These are phyloP conservation scores for Mycena rosella DNA, from an alignment of 768 basidiomycete species.

Conservation along the genomic window DNA sequence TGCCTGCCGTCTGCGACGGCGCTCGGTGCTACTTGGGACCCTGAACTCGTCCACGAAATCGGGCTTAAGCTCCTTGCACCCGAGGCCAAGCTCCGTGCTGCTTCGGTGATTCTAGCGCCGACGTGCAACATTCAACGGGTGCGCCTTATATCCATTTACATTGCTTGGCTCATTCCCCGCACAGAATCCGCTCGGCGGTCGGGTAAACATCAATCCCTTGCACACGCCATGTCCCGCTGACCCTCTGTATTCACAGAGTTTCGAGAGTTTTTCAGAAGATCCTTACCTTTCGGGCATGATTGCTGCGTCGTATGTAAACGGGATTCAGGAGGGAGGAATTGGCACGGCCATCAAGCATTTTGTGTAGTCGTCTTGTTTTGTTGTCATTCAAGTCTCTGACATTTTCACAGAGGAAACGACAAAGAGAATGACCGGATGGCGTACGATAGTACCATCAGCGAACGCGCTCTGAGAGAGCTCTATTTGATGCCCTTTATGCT, in stretches of 20 bases:
- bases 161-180: constrained; percentile 6
- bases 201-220: constrained; percentile 53
- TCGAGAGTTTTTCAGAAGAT: constrained; percentile 86
- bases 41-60: constrained; percentile 70
- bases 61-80: constrained; percentile 75
- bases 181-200: constrained; percentile 78
- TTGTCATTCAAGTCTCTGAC: not conserved
- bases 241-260: constrained; percentile 56
- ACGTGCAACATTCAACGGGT: constrained; percentile 90
- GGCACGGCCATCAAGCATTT: constrained; percentile 87
- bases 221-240: not conserved
- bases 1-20: constrained; percentile 82
- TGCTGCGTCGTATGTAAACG: constrained; percentile 80
- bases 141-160: constrained; percentile 20
- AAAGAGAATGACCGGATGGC: constrained; percentile 83
- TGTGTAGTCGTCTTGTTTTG: constrained; percentile 58
- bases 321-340: constrained; percentile 82
- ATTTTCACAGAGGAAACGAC: constrained; percentile 71
- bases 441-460: constrained; percentile 75
- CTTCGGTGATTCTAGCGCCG: constrained; percentile 80
- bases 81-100: constrained; percentile 79
- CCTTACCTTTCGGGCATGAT: constrained; percentile 79
- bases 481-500: constrained; percentile 85
- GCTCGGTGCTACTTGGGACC: constrained; percentile 81
- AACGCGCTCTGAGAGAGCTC: constrained; percentile 78